Base-by-base conservation (phyloP, 1,284 basidiomycete species). In the Tilletia caries region DNA sequence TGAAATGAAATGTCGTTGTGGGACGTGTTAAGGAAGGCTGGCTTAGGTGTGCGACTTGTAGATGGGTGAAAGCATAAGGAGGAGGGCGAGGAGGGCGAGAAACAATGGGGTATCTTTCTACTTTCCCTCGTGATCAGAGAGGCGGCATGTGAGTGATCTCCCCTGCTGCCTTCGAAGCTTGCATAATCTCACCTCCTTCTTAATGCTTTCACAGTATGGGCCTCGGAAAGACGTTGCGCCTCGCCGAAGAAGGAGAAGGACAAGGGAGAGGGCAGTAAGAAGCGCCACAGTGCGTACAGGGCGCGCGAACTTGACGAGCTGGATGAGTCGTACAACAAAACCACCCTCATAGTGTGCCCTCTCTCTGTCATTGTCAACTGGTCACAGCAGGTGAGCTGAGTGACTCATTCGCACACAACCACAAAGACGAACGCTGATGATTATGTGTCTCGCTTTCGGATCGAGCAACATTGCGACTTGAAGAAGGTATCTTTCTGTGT, bases 121-220 rank as follows among this genome's bases (percentile, higher is more conserved):
- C n/a, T n/a, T n/a, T n/a, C n/a, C n/a, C n/a, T n/a, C n/a, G n/a
- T n/a, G n/a, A n/a, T n/a, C n/a, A n/a, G n/a, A n/a, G n/a, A n/a
- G n/a, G n/a, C n/a, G n/a, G n/a, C n/a, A n/a, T n/a, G n/a, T n/a
- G n/a, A n/a, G n/a, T n/a, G n/a, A n/a, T n/a, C n/a, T n/a, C n/a
- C n/a, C n/a, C n/a, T n/a, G n/a, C n/a, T n/a, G n/a, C n/a, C n/a
- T n/a, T n/a, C n/a, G n/a, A n/a, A n/a, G n/a, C n/a, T n/a, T n/a
- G n/a, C n/a, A n/a, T n/a, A n/a, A n/a, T n/a, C n/a, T n/a, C n/a
- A n/a, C n/a, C n/a, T n/a, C n/a, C n/a, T n/a, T n/a, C n/a, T n/a
- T n/a, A n/a, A n/a, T n/a, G n/a, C n/a, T n/a, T n/a, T n/a, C n/a
- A 95, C 83, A 91, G 91, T 46, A 95, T 95, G 92, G 92, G 92